phyloP scores from a whole-genome alignment of 169 alveolate species.

The Plasmodium billcollinsi region DNA sequence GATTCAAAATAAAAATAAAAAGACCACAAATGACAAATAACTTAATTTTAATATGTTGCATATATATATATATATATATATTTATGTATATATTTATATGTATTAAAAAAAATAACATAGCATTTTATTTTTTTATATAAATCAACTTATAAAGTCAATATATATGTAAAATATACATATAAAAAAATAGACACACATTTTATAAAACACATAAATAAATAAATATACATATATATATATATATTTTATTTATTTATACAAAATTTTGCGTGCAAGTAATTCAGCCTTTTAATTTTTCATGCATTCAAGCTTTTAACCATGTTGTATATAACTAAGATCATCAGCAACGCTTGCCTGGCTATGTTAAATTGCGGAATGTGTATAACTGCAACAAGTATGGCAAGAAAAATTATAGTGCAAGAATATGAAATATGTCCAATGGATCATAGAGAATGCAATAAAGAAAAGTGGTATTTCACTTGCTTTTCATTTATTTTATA shows the following conservation, averaged over 20 bases:
- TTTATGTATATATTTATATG: not conserved
- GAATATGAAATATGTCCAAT: slow-evolving; percentile 41
- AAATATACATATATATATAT: not conserved
- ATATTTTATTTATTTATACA: not conserved
- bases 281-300: not conserved
- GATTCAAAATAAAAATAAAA: not conserved
- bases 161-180: too few relatives aligned
- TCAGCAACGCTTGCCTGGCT: slow-evolving; percentile 51
- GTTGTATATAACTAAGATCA: slow-evolving; percentile 47
- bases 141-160: too few relatives aligned
- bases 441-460: slow-evolving; percentile 26
- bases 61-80: not conserved
- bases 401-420: slow-evolving; percentile 27
- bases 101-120: not conserved
- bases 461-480: slow-evolving; percentile 53
- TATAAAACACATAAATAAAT: too few relatives aligned
- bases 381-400: slow-evolving; percentile 32
- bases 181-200: too few relatives aligned
- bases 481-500: slow-evolving; percentile 32
- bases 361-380: slow-evolving; percentile 53
- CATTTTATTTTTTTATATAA: too few relatives aligned
- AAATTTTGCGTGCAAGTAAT: not conserved
- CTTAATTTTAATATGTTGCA: not conserved
- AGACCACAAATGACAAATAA: not conserved
- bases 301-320: slow-evolving; percentile 3